Evolutionary conservation across 306 rosid genomes (phyloP).

Genomic region (Glycine latifolia): DNA sequence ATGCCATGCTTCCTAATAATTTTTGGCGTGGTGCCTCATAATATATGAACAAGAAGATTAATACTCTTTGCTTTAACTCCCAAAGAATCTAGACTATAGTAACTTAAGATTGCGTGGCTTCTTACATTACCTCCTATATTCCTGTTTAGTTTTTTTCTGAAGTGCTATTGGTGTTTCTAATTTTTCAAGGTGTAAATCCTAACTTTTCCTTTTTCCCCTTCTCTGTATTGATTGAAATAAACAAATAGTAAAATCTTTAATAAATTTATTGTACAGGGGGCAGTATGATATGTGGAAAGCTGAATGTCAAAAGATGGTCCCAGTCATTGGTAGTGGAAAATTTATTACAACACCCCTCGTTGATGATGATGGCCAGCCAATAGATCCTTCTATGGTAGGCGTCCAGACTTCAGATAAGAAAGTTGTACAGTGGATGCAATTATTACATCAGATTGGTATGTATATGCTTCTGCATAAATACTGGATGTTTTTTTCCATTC

Average conservation of each 20-base stretch:
- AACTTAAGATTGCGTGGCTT: conserved; percentile 11
- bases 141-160: conserved; percentile 5
- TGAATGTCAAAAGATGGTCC: conserved; percentile 85
- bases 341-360: conserved; percentile 68
- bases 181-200: conserved; percentile 31
- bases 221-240: conserved; percentile 19
- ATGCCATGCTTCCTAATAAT: conserved; percentile 1
- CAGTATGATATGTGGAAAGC: conserved; percentile 77
- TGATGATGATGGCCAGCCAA: conserved; percentile 61
- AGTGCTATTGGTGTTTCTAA: not conserved
- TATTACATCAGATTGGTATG: conserved; percentile 89
- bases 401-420: conserved; percentile 62
- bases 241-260: conserved; percentile 21
- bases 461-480: conserved; percentile 32
- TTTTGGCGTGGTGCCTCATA: conserved; percentile 12
- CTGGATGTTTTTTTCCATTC: conserved; percentile 20
- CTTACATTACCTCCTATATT: conserved; percentile 14
- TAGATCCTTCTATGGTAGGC: conserved; percentile 54
- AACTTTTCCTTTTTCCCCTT: not conserved
- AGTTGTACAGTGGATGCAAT: conserved; percentile 78
- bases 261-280: conserved; percentile 65
- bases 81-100: conserved; percentile 18
- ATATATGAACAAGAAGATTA: not conserved
- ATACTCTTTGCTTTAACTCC: conserved; percentile 22
- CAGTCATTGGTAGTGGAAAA: conserved; percentile 79